phyloP scores from a whole-genome alignment of 495 filamentous ascomycete species.

The Elaphomyces granulatus region DNA sequence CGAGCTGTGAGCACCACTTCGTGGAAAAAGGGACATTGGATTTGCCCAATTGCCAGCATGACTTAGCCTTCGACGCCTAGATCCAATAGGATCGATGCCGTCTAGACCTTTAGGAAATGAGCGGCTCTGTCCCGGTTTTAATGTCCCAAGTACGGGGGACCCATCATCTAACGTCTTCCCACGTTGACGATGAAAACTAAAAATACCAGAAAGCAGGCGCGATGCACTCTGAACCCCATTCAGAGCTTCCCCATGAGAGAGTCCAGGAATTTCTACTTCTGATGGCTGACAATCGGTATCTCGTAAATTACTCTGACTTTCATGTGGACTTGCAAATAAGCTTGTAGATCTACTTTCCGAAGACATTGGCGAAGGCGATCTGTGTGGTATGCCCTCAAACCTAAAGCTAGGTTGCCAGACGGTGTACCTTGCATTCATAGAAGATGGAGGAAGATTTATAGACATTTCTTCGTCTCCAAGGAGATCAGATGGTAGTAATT shows the following conservation, averaged over 20 bases:
- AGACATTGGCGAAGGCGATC: conserved; percentile 59
- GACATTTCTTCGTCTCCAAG: conserved; percentile 62
- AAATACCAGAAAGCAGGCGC: conserved; percentile 43
- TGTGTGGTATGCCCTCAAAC: conserved; percentile 28
- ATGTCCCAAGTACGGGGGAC: conserved; percentile 51
- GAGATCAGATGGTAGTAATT: conserved; percentile 65
- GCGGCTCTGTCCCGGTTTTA: conserved; percentile 66
- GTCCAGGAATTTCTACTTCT: conserved; percentile 14
- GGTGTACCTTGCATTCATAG: conserved; percentile 19
- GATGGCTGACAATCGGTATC: conserved; percentile 20
- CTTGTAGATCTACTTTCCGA: conserved; percentile 46
- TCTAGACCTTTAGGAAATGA: conserved; percentile 63
- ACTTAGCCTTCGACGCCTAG: conserved; percentile 47
- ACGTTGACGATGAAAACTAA: conserved; percentile 55
- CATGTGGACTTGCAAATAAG: conserved; percentile 52
- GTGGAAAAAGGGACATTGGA: conserved; percentile 39
- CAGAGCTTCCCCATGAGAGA: conserved; percentile 26
- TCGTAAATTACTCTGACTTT: conserved; percentile 40
- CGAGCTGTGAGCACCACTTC: conserved; percentile 32
- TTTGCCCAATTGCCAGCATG: conserved; percentile 47
- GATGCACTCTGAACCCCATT: conserved; percentile 27
- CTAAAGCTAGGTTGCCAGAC: conserved; percentile 21
- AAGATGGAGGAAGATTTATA: conserved; percentile 11
- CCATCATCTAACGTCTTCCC: conserved; percentile 57
- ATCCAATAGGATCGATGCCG: conserved; percentile 53